Base-by-base conservation (phyloP, 345 rosid species). In the Murraya paniculata region DNA sequence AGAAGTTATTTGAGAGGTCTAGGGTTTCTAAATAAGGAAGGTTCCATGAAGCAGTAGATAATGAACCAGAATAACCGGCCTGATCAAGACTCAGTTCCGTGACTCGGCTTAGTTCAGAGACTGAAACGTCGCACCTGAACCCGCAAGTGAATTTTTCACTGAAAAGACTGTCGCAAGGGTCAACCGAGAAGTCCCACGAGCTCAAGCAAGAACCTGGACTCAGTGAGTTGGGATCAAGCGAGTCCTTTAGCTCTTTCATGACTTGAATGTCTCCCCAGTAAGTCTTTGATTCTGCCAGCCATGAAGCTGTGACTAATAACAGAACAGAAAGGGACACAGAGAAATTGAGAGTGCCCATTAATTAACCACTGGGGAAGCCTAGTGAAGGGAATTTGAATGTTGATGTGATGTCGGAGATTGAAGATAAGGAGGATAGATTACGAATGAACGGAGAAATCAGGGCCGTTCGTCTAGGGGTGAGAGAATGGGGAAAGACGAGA, bases 141-240 rank as follows among this genome's bases (percentile, higher is more conserved):
- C 98, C 98, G 72, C 98, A 95, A 1, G 92, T 90, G 91, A 95
- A 93, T 30, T 78, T 75, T 22, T 93, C 94, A 74, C 91, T 78
- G 87, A 88, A 95, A 53, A 92, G 84, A 83, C 18, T 74, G 84
- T 92, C 98, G 72, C 98, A 95, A 10, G 98, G 98, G 77, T 93
- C 98, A 48, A 85, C 69, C 6, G 92, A 78, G 86, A 95, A 95
- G 77, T 95, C 92, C 98, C 98, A 95, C 0, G 98, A 87, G 75
- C 88, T 85, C 72, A 93, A 72, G 79, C 98, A 93, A 5, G 98
- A 95, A 14, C 98, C 98, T 2, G 93, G 92, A 48, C 6, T 84
- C 41, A 90, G 73, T 0, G 98, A 92, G 70, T 71, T 81, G 14
- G 86, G 53, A 39, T 90, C 89, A 0, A 90, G 67, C 4, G 89